Conservation (phyloP, 1,139 yeast species). For the Hyphopichia burtonii region DNA sequence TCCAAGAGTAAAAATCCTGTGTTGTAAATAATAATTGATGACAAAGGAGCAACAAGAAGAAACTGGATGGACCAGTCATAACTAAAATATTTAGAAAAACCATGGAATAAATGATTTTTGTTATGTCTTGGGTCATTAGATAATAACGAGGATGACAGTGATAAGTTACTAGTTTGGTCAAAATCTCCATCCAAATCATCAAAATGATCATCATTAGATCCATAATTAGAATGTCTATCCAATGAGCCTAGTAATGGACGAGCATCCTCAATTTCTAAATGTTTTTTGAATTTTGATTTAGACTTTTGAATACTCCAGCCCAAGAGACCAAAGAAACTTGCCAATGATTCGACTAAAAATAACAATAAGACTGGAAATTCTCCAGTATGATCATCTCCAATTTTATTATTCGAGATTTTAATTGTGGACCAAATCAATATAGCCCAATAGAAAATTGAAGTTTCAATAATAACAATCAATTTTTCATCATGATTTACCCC, state of each 20-base stretch:
- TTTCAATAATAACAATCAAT: slow-evolving; percentile 59
- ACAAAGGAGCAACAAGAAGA: slow-evolving; percentile 63
- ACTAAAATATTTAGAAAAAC: slow-evolving; percentile 44
- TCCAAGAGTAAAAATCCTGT: slow-evolving; percentile 55
- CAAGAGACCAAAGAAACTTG: slow-evolving; percentile 55
- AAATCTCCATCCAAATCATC: slow-evolving; percentile 10
- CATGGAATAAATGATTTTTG: slow-evolving; percentile 2
- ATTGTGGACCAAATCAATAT: slow-evolving; percentile 42
- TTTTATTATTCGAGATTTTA: slow-evolving; percentile 43
- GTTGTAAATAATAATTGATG: slow-evolving; percentile 50
- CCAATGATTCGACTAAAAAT: slow-evolving; percentile 50
- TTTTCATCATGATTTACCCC: slow-evolving; percentile 71
- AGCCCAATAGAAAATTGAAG: slow-evolving; percentile 58
- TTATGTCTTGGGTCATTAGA: slow-evolving; percentile 9
- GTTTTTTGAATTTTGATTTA: slow-evolving; percentile 4
- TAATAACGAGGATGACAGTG: slow-evolving; percentile 9
- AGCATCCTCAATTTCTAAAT: slow-evolving; percentile 17
- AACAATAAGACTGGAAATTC: slow-evolving; percentile 53
- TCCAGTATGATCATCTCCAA: slow-evolving; percentile 57
- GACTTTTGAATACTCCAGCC: slow-evolving; percentile 40
- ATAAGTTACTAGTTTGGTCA: slow-evolving; percentile 8
- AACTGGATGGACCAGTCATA: slow-evolving; percentile 85
- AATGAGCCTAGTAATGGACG: slow-evolving; percentile 29
- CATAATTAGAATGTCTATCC: slow-evolving; percentile 18
- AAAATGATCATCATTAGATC: slow-evolving; percentile 18